Evolutionary conservation across 768 basidiomycete genomes (phyloP).

Genomic region (Tylopilus rubrobrunneus): DNA sequence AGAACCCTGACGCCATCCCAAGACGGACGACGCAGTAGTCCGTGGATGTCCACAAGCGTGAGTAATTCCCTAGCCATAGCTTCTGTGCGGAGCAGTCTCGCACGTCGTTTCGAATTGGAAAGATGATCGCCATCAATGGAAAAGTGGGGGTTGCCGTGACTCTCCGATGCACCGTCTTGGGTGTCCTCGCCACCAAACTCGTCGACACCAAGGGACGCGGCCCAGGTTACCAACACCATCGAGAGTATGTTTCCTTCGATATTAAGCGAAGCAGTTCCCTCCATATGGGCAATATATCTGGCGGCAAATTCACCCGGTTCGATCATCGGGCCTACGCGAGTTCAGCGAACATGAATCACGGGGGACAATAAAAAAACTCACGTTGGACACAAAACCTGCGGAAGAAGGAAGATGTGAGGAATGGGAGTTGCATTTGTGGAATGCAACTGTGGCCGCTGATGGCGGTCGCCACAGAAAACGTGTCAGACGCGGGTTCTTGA

Average conservation of each 20-base stretch:
- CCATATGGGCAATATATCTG: conserved; percentile 64
- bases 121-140: conserved; percentile 25
- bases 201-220: conserved; percentile 83
- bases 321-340: conserved; percentile 69
- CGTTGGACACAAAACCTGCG: conserved; percentile 81
- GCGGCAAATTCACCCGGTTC: conserved; percentile 75
- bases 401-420: conserved; percentile 86
- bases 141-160: conserved; percentile 4
- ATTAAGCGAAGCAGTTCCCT: conserved; percentile 60
- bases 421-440: conserved; percentile 69
- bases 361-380: conserved; percentile 35
- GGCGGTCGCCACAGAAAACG: conserved; percentile 4
- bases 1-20: conserved; percentile 86
- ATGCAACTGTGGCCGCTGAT: conserved; percentile 41
- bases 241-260: conserved; percentile 72
- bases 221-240: conserved; percentile 84
- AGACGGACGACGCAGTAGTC: conserved; percentile 73
- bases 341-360: conserved; percentile 4
- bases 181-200: conserved; percentile 59
- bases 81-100: conserved; percentile 54
- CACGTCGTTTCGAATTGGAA: conserved; percentile 36
- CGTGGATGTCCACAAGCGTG: conserved; percentile 74
- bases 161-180: conserved; percentile 5
- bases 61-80: conserved; percentile 75
- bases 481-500: conserved; percentile 18